Percentiles rank a stretch among this genome's conserved stretches.
phyloP scores from a whole-genome alignment of 2,329 filamentous ascomycete species.

The Colletotrichum liaoningense region DNA sequence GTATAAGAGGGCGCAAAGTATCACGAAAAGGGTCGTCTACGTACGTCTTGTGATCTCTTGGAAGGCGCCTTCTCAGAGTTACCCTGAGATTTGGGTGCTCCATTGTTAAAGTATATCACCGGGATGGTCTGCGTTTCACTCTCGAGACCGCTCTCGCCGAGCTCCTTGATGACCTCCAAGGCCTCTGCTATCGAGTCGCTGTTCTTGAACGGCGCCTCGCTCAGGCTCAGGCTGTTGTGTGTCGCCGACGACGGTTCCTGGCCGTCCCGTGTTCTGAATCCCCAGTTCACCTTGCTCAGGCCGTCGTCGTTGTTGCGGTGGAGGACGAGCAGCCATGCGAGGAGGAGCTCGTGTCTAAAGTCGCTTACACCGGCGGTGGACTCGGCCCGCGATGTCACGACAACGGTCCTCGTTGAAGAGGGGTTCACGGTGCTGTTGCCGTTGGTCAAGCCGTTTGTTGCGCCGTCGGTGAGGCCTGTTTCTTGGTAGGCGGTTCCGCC shows the following conservation, averaged over 20 bases:
- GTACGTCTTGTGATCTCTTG: slow-evolving; percentile 28
- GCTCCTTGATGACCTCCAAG: slow-evolving; percentile 24
- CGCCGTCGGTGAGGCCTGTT: slow-evolving; percentile 6
- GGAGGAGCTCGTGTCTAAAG: slow-evolving; percentile 37
- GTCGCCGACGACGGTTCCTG: slow-evolving; percentile 13
- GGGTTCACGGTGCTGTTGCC: slow-evolving; percentile 23
- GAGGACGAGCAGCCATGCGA: slow-evolving; percentile 40
- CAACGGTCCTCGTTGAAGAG: slow-evolving; percentile 34
- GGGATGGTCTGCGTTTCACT: slow-evolving; percentile 16
- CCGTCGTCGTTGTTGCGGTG: slow-evolving; percentile 39
- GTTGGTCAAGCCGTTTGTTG: slow-evolving; percentile 18
- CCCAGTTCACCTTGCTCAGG: slow-evolving; percentile 35
- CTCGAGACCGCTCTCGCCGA: neutral
- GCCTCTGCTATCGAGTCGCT: slow-evolving; percentile 30
- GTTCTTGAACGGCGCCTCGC: slow-evolving; percentile 35
- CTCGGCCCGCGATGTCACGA: slow-evolving; percentile 10
- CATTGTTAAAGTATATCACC: slow-evolving; percentile 37
- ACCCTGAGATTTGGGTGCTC: slow-evolving; percentile 9
- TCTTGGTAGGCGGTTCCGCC: slow-evolving; percentile 35
- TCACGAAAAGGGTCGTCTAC: slow-evolving; percentile 2
- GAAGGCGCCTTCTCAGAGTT: slow-evolving; percentile 21
- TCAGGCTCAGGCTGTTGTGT: slow-evolving; percentile 26
- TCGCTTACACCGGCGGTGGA: slow-evolving; percentile 6
- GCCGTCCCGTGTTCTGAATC: slow-evolving; percentile 22
- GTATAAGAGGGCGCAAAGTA: too few species aligned